These are phyloP conservation scores for Clonostachys chloroleuca DNA, from an alignment of 2,329 filamentous ascomycete species.

Conservation along the genomic window DNA sequence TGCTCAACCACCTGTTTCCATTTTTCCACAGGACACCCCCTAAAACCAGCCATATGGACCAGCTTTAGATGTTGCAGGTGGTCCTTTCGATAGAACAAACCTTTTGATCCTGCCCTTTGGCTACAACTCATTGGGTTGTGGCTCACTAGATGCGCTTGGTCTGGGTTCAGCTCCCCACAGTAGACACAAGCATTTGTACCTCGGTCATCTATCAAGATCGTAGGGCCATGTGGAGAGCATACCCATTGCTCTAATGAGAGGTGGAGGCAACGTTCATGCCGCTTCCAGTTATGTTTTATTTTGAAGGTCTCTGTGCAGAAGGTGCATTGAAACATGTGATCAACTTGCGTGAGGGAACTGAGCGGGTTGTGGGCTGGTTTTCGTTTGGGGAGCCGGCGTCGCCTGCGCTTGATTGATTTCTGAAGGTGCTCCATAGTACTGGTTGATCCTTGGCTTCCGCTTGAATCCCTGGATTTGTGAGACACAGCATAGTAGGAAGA, in stretches of 20 bases:
- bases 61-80: conserved; percentile 30
- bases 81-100: conserved; percentile 33
- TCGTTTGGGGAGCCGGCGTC: too few species aligned
- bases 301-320: conserved; percentile 37
- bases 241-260: conserved; percentile 37
- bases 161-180: conserved; percentile 20
- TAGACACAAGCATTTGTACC: conserved; percentile 25
- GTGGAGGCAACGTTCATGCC: conserved; percentile 41
- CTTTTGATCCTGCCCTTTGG: conserved; percentile 35
- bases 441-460: too few species aligned
- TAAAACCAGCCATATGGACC: conserved; percentile 29
- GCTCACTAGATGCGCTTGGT: conserved; percentile 17
- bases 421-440: too few species aligned
- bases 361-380: too few species aligned
- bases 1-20: conserved; percentile 24
- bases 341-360: too few species aligned
- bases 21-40: conserved; percentile 33
- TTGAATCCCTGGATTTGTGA: too few species aligned
- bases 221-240: conserved; percentile 24
- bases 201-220: conserved; percentile 31
- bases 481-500: too few species aligned
- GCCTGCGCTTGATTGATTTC: too few species aligned
- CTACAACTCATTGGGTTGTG: conserved; percentile 36
- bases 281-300: conserved; percentile 35
- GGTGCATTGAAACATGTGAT: conserved; percentile 26